These are phyloP conservation scores for Neurospora discreta DNA, from an alignment of 495 filamentous ascomycete genomes.

Conservation along the genomic window DNA sequence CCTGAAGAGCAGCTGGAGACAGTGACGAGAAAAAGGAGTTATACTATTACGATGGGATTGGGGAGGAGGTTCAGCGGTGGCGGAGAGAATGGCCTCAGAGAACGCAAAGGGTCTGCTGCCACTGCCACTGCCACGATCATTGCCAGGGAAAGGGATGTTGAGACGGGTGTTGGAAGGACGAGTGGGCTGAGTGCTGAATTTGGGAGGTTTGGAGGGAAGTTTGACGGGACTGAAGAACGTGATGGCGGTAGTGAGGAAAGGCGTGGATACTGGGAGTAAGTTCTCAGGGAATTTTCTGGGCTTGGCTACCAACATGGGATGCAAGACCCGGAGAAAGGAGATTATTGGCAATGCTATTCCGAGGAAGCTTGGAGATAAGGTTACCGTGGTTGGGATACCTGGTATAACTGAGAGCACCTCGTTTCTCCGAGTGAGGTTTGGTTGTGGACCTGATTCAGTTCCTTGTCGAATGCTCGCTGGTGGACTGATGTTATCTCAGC, in stretches of 20 bases:
- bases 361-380: neutral
- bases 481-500: neutral
- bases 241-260: neutral
- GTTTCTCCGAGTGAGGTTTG: neutral
- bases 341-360: neutral
- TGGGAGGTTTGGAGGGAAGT: neutral
- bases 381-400: neutral
- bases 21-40: neutral
- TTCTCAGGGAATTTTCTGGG: neutral
- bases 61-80: neutral
- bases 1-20: neutral
- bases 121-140: neutral
- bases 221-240: neutral
- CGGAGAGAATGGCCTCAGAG: neutral
- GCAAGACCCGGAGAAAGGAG: neutral
- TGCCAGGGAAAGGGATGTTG: neutral
- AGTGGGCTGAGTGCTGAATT: neutral
- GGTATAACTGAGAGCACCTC: neutral
- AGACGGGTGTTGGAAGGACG: neutral
- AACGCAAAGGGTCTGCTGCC: neutral
- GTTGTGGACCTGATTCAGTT: neutral
- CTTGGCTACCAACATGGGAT: neutral
- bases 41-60: neutral
- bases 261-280: neutral
- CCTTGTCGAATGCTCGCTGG: neutral